Base-by-base conservation (phyloP, 129 eudicot genomes). In the Chrysanthemum makinoi region DNA sequence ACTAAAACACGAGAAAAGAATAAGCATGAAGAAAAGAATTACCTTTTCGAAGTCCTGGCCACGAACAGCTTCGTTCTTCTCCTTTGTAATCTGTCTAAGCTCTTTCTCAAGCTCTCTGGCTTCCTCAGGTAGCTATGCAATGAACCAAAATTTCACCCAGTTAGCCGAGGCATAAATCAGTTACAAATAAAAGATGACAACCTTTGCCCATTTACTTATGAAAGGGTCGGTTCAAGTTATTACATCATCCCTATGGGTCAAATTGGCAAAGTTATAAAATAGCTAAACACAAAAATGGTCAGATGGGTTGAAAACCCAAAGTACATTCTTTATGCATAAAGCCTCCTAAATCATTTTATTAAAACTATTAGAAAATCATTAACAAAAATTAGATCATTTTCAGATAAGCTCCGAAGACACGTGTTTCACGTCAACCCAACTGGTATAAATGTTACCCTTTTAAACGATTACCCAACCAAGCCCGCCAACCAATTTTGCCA, bases 31-130 rank as follows among this genome's bases (percentile, higher is more conserved):
- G 11, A 53, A 17, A 30, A 17, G 0, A 39, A 35, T 39, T 81
- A 91, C 97, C 96, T 91, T 91, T 75, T 91, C 97, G 47, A 91
- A 91, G 85, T 88, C 97, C 66, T 91, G 97, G 69, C 93, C 76
- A 2, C 96, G 90, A 68, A 91, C 93, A 50, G 97, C 91, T 73
- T 91, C 96, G 53, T 88, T 86, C 80, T 91, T 91, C 93, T 91
- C 97, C 72, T 88, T 91, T 62, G 96, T 91, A 64, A 88, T 84
- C 83, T 86, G 90, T 74, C 97, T 82, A 53, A 91, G 85, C 77
- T 91, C 93, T 82, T 86, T 91, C 83, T 91, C 97, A 63, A 91
- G 96, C 80, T 88, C 97, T 84, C 86, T 91, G 19, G 96, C 96
- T 84, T 91, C 97, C 84, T 90, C 97, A 0, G 97, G 97, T 17